These are phyloP conservation scores for Aspergillus fructus DNA, from an alignment of 2,329 filamentous ascomycete genomes.

Conservation along the genomic window DNA sequence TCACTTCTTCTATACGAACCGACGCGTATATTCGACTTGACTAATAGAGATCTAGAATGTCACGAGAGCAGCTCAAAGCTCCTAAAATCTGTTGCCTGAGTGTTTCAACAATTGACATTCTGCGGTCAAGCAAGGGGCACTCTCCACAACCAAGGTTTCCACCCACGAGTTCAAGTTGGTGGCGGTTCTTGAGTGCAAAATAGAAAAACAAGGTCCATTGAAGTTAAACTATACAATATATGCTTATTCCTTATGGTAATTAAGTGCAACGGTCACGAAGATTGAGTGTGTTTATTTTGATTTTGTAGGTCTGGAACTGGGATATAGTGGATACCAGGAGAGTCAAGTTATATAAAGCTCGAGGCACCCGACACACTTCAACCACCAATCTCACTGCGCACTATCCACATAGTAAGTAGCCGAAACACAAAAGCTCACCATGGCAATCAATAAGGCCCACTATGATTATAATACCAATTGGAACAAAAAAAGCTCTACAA, in stretches of 20 bases:
- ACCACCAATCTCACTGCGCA: too few relatives aligned
- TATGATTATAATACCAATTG: neutral
- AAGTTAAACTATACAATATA: too few relatives aligned
- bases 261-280: too few relatives aligned
- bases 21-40: neutral
- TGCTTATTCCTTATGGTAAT: too few relatives aligned
- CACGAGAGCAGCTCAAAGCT: neutral
- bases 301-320: neutral
- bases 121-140: neutral
- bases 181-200: neutral
- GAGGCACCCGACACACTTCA: too few relatives aligned
- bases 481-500: constrained; percentile 10
- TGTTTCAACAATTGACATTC: neutral
- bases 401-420: too few relatives aligned
- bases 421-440: neutral
- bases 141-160: neutral
- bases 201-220: too few relatives aligned
- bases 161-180: neutral
- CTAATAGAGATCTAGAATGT: neutral
- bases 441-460: neutral
- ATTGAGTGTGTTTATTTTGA: neutral
- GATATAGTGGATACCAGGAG: neutral
- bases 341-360: neutral
- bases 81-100: neutral
- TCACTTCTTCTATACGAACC: neutral